phyloP scores from a whole-genome alignment of 176 grass and related monocot species.

The Cenchrus purpureus region DNA sequence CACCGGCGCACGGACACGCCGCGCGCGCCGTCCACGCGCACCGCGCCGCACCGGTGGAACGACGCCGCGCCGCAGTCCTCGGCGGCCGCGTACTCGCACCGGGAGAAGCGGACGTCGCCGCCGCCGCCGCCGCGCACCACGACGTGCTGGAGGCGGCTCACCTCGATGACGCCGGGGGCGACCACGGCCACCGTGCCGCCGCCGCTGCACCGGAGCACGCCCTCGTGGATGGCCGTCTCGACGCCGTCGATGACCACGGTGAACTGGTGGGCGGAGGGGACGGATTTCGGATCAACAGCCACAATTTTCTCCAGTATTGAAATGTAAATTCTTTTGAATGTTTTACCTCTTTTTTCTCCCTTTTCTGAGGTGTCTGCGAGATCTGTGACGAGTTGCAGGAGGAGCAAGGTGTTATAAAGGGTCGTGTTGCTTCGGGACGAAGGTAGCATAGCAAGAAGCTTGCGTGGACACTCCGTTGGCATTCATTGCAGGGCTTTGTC shows the following conservation, averaged over 20 bases:
- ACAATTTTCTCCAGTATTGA: conserved; percentile 25
- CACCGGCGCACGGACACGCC: conserved; percentile 52
- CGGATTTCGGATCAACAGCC: conserved; percentile 35
- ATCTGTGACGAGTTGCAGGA: conserved; percentile 9
- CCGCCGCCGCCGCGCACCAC: conserved; percentile 33
- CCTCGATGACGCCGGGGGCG: conserved; percentile 46
- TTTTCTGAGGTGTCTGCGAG: too few relatives aligned
- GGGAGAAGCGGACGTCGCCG: conserved; percentile 43
- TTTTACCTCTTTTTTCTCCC: background rate
- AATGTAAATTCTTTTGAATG: background rate
- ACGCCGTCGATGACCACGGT: conserved; percentile 60
- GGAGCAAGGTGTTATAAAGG: conserved; percentile 11
- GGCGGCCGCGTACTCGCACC: conserved; percentile 54
- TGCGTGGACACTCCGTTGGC: background rate
- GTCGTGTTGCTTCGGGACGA: conserved; percentile 37
- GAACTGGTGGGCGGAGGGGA: conserved; percentile 42
- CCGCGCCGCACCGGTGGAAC: conserved; percentile 48
- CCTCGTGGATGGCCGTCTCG: conserved; percentile 55
- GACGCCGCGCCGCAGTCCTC: conserved; percentile 47
- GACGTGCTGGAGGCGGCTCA: conserved; percentile 25
- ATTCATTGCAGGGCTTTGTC: background rate
- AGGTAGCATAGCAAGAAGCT: conserved; percentile 11
- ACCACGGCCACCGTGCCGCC: conserved; percentile 52
- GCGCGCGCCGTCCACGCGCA: conserved; percentile 45
- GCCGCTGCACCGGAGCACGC: conserved; percentile 46